phyloP scores from a whole-genome alignment of 176 grass and related monocot genomes.

The Carex kokanica region DNA sequence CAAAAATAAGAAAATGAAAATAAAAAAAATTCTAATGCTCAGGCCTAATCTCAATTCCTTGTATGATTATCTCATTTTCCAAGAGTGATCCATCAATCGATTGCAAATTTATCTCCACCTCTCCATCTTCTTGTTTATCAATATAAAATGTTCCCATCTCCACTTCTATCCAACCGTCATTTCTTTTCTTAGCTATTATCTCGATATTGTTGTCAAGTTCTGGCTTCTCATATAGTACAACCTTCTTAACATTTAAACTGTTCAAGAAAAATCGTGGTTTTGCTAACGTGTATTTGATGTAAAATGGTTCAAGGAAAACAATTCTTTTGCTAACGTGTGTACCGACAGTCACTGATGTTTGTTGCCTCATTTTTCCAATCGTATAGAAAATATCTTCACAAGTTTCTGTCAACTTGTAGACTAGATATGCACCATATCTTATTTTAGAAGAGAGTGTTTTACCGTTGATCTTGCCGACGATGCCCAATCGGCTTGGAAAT shows the following conservation, averaged over 20 bases:
- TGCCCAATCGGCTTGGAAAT: neutral
- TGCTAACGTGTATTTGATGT: neutral
- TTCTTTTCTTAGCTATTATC: neutral
- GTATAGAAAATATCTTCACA: constrained; percentile 30
- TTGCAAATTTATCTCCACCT: constrained; percentile 28
- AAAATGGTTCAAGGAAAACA: neutral
- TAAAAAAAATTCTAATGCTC: constrained; percentile 25
- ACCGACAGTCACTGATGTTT: neutral
- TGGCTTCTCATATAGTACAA: too few relatives aligned
- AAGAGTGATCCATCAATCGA: neutral
- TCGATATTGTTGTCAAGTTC: too few relatives aligned
- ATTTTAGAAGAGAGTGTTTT: constrained; percentile 28
- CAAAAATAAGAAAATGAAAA: neutral
- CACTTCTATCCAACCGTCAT: constrained; percentile 45
- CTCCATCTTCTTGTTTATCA: neutral
- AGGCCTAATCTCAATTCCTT: constrained; percentile 57
- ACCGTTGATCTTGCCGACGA: constrained; percentile 27
- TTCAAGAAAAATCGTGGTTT: neutral
- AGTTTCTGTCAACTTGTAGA: constrained; percentile 39
- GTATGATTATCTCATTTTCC: constrained; percentile 37
- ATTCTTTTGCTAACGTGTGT: neutral
- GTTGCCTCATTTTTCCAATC: constrained; percentile 22
- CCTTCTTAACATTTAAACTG: too few relatives aligned
- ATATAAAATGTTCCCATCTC: constrained; percentile 44
- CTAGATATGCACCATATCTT: constrained; percentile 48